Evolutionary conservation across 2,329 filamentous ascomycete species (phyloP), one percentile per base, ranked within the genome.

Genomic region (Xylaria sp.): DNA sequence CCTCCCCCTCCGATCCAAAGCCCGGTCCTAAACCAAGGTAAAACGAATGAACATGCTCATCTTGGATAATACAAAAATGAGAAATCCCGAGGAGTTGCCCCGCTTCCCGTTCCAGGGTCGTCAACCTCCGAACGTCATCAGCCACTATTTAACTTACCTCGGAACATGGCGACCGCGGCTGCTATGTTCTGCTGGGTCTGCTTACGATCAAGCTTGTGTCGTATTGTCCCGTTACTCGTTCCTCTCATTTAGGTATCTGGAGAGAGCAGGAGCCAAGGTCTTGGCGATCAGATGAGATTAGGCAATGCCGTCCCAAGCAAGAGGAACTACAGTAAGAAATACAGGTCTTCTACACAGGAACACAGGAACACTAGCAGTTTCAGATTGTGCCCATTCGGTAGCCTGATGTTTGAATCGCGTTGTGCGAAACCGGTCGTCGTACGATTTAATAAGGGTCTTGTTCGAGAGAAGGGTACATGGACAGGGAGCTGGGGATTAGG

Each of bases 51-150:
- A 8, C 14, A 31, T 28, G 23, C 23, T 47, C 45, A 47, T 47
- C 45, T 28, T 21, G 40, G 28, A 37, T 54, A 52, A 35, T 49
- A 33, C 14, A 28, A 46, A 47, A 23, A 31, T 4, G 35, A 33
- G 21, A 37, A 35, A 45, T 50, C 28, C n/a, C n/a, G n/a, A n/a
- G n/a, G 38, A 38, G 17, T 46, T 58, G 56, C n/a, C 50, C 50
- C 28, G 28, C 28, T 9, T 9, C 9, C 9, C 28, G 28, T 9
- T 9, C 28, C 28, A 9, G 28, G 55, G 55, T 38, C 31, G 33
- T 37, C 47, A 47, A 37, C 45, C 50, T 56, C 60, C 55, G 56
- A 63, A 25, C 38, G 37, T 43, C 46, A 40, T 56, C 37, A 45
- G 40, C 40, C 35, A 35, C 45, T 23, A 45, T 43, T 51, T 37